Evolutionary conservation across 345 rosid species (phyloP).

Genomic region (Linum tenue): DNA sequence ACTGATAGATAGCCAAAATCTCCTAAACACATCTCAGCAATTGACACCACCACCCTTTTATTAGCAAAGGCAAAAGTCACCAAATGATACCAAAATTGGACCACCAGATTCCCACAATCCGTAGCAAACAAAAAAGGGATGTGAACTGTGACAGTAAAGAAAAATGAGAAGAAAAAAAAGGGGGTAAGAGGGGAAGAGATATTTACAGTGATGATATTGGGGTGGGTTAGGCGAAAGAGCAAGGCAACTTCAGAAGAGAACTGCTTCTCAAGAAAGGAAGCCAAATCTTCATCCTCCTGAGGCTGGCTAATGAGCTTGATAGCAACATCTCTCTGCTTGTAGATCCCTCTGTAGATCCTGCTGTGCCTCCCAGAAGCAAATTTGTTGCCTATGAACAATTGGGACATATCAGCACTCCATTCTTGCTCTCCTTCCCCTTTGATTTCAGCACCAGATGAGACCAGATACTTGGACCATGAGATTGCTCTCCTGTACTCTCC

Average conservation of each 20-base stretch:
- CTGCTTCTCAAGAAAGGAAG: slow-evolving; percentile 49
- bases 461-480: slow-evolving; percentile 78
- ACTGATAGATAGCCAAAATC: not conserved
- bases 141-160: not conserved
- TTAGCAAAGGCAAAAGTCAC: not conserved
- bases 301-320: slow-evolving; percentile 72
- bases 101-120: not conserved
- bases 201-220: slow-evolving; percentile 63
- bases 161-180: not conserved
- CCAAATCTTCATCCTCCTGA: slow-evolving; percentile 60
- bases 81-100: not conserved
- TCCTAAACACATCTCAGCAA: not conserved
- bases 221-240: slow-evolving; percentile 48
- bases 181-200: not conserved
- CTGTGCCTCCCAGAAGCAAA: slow-evolving; percentile 74
- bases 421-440: slow-evolving; percentile 59
- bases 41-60: not conserved
- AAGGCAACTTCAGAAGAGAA: slow-evolving; percentile 68
- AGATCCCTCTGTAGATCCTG: slow-evolving; percentile 67
- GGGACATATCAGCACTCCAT: slow-evolving; percentile 82
- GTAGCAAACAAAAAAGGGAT: not conserved
- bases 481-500: slow-evolving; percentile 61
- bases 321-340: slow-evolving; percentile 63
- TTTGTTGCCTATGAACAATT: slow-evolving; percentile 53
- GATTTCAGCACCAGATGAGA: slow-evolving; percentile 64